Percentiles rank a stretch among this genome's conserved stretches.
Conservation (phyloP, 108 stramenopile genomes). For the Nitzschia sp. region DNA sequence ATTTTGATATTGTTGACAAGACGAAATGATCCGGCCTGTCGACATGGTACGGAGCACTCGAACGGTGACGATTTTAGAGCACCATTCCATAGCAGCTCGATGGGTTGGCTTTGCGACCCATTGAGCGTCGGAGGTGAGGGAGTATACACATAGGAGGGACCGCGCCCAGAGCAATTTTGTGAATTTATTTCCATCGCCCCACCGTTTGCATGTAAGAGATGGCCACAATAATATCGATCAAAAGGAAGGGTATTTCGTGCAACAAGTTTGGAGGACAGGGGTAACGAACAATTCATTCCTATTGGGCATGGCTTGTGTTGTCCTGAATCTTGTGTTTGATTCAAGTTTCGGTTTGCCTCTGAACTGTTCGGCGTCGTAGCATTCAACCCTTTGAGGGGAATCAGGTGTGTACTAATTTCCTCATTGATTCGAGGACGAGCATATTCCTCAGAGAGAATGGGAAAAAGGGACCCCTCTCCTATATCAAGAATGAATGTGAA, state of each 20-base stretch:
- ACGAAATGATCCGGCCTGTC: conserved; percentile 1
- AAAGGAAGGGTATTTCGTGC: conserved; percentile 7
- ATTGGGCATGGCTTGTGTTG: too few relatives aligned
- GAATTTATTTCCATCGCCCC: not conserved
- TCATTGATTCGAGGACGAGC: too few relatives aligned
- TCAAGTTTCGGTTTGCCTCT: too few relatives aligned
- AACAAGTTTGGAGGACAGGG: too few relatives aligned
- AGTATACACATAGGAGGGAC: conserved; percentile 15
- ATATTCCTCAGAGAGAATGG: too few relatives aligned
- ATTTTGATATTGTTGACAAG: conserved; percentile 22
- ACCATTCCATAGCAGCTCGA: conserved; percentile 25
- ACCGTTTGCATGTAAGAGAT: conserved; percentile 23
- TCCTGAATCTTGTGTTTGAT: too few relatives aligned
- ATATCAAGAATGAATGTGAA: too few relatives aligned
- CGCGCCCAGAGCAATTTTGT: not conserved
- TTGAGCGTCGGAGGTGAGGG: conserved; percentile 3
- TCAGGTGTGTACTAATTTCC: too few relatives aligned
- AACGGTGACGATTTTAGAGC: conserved; percentile 1
- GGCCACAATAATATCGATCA: conserved; percentile 32
- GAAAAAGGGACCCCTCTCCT: too few relatives aligned
- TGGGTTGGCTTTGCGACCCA: conserved; percentile 16
- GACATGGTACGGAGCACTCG: conserved; percentile 43
- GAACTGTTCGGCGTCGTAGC: too few relatives aligned
- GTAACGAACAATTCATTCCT: too few relatives aligned
- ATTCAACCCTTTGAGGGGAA: too few relatives aligned